Evolutionary conservation across 1,284 basidiomycete species (phyloP), one percentile per base, ranked within the genome.

Genomic region (Anthracocystis panici-leucophaei): DNA sequence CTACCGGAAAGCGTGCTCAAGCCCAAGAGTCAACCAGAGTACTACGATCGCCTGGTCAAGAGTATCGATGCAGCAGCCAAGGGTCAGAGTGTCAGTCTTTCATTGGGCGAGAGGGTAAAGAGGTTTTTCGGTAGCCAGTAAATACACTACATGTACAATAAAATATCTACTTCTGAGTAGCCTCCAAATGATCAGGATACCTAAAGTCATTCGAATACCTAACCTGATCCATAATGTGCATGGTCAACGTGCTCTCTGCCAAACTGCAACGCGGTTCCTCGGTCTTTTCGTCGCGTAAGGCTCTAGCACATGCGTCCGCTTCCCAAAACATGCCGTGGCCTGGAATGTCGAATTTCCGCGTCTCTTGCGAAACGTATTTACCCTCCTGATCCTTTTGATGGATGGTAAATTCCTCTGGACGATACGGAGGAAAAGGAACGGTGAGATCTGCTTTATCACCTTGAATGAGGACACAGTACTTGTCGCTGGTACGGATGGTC

Each of bases 261-360:
- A 91, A 91, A 1, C 89, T 88, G 91, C 93, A 94, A 25, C 89
- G 79, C 6, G 88, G 87, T 77, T 92, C 92, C 86, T 94, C 90
- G n/a, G 87, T 86, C 86, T 91, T 92, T 8, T 91, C 92, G 63
- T 91, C 91, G 51, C 90, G 86, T 21, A 95, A 87, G 80, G 91
- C 92, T 53, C 92, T 86, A 16, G 92, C 93, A 18, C 94, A 93
- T 72, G 94, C 93, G 75, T 93, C 92, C 9, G 92, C 92, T 52
- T 82, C 81, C 76, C 71, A 81, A 41, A 77, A 76, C 76, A 81
- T 80, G 14, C 80, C 78, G 27, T 88, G 87, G 23, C 90, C 89
- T 0, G 87, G 88, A 82, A 88, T 87, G 25, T 88, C 86, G 78
- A 89, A 88, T 71, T 91, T 89, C 76, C 90, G 88, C 33, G 69